Evolutionary conservation across 148 eudicot genomes (phyloP).

Genomic region (Talinum fruticosum): DNA sequence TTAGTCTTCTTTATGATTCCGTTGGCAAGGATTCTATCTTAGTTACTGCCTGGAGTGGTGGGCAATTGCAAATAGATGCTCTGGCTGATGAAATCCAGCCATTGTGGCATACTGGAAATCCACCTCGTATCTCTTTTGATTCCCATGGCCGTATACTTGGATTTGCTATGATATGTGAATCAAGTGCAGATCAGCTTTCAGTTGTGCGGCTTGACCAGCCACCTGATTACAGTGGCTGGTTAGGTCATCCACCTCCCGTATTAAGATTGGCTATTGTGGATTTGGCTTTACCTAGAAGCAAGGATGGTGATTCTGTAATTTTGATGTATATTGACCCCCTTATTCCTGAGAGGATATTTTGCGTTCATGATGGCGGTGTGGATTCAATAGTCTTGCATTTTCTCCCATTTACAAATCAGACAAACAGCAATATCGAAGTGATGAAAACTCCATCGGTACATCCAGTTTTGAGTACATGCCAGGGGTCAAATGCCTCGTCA

Average conservation of each 20-base stretch:
- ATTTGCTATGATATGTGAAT: constrained; percentile 96
- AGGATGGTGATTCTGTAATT: constrained; percentile 43
- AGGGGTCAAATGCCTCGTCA: constrained; percentile 40
- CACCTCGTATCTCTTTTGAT: constrained; percentile 71
- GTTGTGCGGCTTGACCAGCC: constrained; percentile 62
- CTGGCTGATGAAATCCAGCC: constrained; percentile 96
- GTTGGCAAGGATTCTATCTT: constrained; percentile 85
- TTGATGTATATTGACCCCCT: constrained; percentile 72
- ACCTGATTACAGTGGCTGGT: constrained; percentile 60
- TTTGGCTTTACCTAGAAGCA: constrained; percentile 61
- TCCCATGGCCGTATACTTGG: constrained; percentile 54
- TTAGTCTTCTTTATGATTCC: constrained; percentile 69
- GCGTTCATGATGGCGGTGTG: constrained; percentile 78
- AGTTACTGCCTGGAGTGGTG: constrained; percentile 87
- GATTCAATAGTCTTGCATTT: constrained; percentile 91
- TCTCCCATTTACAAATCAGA: constrained; percentile 86
- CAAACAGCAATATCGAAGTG: constrained; percentile 50
- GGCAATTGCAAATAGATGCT: constrained; percentile 92
- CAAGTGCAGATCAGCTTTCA: constrained; percentile 36
- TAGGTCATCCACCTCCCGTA: constrained; percentile 82
- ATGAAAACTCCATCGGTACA: constrained; percentile 75
- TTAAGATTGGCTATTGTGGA: constrained; percentile 85
- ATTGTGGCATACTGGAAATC: constrained; percentile 63
- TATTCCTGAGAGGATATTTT: constrained; percentile 71
- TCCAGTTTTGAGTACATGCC: constrained; percentile 63